Evolutionary conservation across 139 green algal species (phyloP).

Genomic region (Monoraphidium neglectum): DNA sequence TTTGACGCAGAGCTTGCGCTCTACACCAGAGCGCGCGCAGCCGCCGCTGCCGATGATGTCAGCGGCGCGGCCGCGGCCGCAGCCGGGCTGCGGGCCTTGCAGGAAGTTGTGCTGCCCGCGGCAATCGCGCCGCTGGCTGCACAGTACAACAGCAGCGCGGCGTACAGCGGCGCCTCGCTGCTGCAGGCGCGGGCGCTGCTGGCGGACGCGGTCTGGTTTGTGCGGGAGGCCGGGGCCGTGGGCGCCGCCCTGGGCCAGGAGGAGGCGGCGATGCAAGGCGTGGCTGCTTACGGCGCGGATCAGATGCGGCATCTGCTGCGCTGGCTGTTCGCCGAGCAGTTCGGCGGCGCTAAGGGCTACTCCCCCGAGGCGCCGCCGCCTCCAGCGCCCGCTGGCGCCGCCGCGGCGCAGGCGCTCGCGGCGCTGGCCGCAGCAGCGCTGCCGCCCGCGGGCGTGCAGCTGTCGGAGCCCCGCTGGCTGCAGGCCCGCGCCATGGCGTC

Average conservation of each 20-base stretch:
- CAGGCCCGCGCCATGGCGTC: slow-evolving; percentile 16
- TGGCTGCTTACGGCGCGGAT: slow-evolving; percentile 8
- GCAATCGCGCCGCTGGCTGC: neutral
- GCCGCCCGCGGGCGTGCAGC: neutral
- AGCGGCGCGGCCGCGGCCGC: neutral
- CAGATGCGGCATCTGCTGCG: slow-evolving; percentile 11
- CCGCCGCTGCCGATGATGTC: neutral
- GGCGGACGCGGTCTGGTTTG: slow-evolving; percentile 31
- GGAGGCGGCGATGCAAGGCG: slow-evolving; percentile 6
- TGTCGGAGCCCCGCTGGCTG: slow-evolving; percentile 5
- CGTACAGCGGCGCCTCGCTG: slow-evolving; percentile 17
- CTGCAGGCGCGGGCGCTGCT: slow-evolving; percentile 21
- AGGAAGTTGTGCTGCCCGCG: neutral
- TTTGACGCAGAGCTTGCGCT: neutral
- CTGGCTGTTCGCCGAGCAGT: slow-evolving; percentile 33
- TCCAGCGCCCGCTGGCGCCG: neutral
- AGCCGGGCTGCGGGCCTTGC: neutral
- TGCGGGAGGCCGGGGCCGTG: neutral
- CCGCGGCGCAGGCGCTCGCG: neutral
- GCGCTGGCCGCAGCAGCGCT: slow-evolving; percentile 13
- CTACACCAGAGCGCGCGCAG: slow-evolving; percentile 19
- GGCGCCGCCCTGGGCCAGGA: neutral
- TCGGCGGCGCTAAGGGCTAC: slow-evolving; percentile 1
- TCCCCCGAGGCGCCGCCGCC: neutral
- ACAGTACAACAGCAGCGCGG: slow-evolving; percentile 12